Conservation (phyloP, 2,329 filamentous ascomycete genomes). For the Coleophoma crateriformis region DNA sequence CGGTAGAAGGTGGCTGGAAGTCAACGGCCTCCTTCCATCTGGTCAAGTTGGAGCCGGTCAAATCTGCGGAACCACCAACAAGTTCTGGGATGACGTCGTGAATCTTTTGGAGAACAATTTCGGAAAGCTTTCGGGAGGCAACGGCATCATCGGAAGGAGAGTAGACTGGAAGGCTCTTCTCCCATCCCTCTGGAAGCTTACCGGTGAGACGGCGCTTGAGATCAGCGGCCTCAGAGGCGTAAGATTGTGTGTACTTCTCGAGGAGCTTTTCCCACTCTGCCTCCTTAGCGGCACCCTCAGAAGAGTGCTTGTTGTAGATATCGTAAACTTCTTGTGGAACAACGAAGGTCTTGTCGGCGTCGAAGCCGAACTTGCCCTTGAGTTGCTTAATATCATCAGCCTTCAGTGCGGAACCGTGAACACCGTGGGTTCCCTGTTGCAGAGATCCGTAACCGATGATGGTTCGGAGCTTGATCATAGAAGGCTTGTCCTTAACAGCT, state of each 20-base stretch:
- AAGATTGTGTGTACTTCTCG: conserved; percentile 75
- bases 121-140: conserved; percentile 93
- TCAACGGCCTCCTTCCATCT: conserved; percentile 95
- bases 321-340: conserved; percentile 96
- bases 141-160: conserved; percentile 78
- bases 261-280: conserved; percentile 94
- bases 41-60: conserved; percentile 98
- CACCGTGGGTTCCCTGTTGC: conserved; percentile 87
- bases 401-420: conserved; percentile 96
- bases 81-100: conserved; percentile 81
- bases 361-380: conserved; percentile 94
- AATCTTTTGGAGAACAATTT: conserved; percentile 86
- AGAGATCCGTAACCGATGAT: conserved; percentile 96
- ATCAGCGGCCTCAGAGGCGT: conserved; percentile 75
- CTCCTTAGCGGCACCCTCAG: conserved; percentile 83
- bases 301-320: conserved; percentile 75
- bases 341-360: conserved; percentile 87
- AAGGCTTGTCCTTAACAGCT: conserved; percentile 91
- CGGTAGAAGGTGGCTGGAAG: conserved; percentile 86
- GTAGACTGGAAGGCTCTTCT: conserved; percentile 89
- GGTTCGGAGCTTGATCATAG: conserved; percentile 93
- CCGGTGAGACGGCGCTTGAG: conserved; percentile 73
- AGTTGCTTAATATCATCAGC: conserved; percentile 88
- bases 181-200: conserved; percentile 92
- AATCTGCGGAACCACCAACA: conserved; percentile 90